Evolutionary conservation across 768 basidiomycete species (phyloP), one percentile per base, ranked within the genome.

Genomic region (Pholiota microspora): DNA sequence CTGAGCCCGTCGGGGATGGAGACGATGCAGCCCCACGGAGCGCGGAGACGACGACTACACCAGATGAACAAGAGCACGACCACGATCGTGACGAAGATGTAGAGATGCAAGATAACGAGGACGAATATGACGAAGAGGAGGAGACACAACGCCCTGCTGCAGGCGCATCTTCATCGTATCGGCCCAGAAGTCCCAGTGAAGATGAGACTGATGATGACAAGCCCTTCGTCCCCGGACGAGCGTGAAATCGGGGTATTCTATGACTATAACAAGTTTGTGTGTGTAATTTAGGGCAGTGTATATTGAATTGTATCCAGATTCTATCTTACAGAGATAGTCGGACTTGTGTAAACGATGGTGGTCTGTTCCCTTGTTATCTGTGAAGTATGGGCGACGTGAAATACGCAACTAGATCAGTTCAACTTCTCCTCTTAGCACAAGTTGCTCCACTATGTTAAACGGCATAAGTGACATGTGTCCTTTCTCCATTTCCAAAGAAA

Each of bases 381-480:
- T 24, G 47, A 45, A 51, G 21, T 24, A 54, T 53, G 51, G 48
- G 57, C 56, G 58, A 59, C 45, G 31, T 55, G 24, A 18, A 16
- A 16, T 44, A n/a, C 36, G 51, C 25, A 38, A 31, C 70, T 73
- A 94, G 40, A 93, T 85, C 29, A 94, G 76, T 67, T 92, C 88
- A 4, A 86, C 86, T 64, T 88, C 84, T 49, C 86, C 90, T 64
- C 85, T 73, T 32, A 76, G 72, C 38, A 94, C 75, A 10, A 92
- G 78, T 31, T 89, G 80, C 61, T 94, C 88, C 4, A 94, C 84
- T 16, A 88, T 78, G 23, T 77, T 75, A 68, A 90, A 97, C 18
- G 86, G 88, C 15, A 89, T 78, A 15, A 96, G 65, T 36, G 91
- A 88, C 53, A 94, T 92, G 56, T 91, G 86, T 7, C 88, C 92